Evolutionary conservation across 208 protist genomes (phyloP), one percentile per base, ranked within the genome.

Genomic region (Leptomonas pyrrhocoris): DNA sequence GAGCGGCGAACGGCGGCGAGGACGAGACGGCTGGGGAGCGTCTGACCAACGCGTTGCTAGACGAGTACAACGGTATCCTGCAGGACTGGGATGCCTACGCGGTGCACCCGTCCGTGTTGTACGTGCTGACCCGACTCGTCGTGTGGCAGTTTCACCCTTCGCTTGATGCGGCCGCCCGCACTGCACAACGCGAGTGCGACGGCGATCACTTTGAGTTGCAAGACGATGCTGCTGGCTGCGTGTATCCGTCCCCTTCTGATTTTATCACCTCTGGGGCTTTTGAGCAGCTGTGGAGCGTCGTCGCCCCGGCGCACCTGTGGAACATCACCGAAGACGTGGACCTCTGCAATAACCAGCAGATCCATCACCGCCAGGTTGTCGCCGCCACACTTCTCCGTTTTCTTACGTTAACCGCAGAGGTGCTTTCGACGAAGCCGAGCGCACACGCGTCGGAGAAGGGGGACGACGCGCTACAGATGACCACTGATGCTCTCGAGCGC

Each of bases 21-120:
- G 63, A 55, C 7, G 74, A 84, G 62, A 85, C 84, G 12, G 34
- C 57, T 2, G 86, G 86, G 5, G 83, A 92, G 74, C 49, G 38
- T 2, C 45, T 89, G 43, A 87, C 86, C 0, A 91, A 90, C 46
- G 63, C 59, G 5, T 68, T 96, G 42, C 78, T 94, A 43, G 82
- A 83, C 55, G 79, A 88, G 46, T 90, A 81, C 50, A 84, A 90
- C 40, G 71, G 45, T 23, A 69, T 84, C 15, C 60, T 96, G 45
- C 62, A 82, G 36, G 87, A 94, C 72, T 96, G 92, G 89, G 89
- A 94, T 53, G 73, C 85, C 31, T 96, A 94, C 78, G 83, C 80
- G 60, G 57, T 87, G 7, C 92, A 96, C 77, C 86, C 89, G 16
- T 62, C 92, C 27, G 74, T 70, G 15, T 73, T 96, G 38, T 96